A percentile compares a stretch with the other conserved stretches of the same genome.
These are phyloP conservation scores for Saitozyma podzolica DNA, from an alignment of 768 basidiomycete genomes.

Conservation along the genomic window DNA sequence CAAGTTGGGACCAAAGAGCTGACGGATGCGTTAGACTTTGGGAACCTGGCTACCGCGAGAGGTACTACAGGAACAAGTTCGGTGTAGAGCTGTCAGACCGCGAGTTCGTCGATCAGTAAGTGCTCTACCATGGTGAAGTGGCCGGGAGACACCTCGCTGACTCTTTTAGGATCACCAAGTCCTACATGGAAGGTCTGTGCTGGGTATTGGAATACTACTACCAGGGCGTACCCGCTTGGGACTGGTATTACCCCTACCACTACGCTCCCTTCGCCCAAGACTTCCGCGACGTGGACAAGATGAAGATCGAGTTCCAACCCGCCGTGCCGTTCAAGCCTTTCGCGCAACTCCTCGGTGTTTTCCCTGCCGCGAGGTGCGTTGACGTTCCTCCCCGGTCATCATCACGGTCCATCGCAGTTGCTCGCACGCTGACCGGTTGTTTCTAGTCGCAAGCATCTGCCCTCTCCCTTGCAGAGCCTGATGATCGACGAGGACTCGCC, in stretches of 20 bases:
- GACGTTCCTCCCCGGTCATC: background rate
- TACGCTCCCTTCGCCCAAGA: constrained; percentile 98
- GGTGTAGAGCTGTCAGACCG: constrained; percentile 68
- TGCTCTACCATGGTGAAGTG: constrained; percentile 15
- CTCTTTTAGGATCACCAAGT: constrained; percentile 65
- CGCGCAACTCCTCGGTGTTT: constrained; percentile 97
- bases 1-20: background rate
- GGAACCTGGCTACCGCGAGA: constrained; percentile 92
- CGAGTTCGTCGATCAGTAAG: constrained; percentile 72
- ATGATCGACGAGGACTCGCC: constrained; percentile 87
- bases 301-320: constrained; percentile 75
- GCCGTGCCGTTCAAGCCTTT: constrained; percentile 94
- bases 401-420: background rate
- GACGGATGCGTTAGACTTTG: constrained; percentile 64
- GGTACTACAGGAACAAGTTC: constrained; percentile 94
- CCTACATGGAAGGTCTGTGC: constrained; percentile 89
- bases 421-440: background rate
- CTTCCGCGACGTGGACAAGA: constrained; percentile 73
- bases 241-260: constrained; percentile 99
- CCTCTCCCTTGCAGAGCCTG: constrained; percentile 75
- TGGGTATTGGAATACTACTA: constrained; percentile 99
- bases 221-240: constrained; percentile 93
- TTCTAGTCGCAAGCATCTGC: constrained; percentile 80
- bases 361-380: constrained; percentile 75
- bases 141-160: background rate